Conservation (phyloP, 768 basidiomycete genomes). For the Amanita jacksonii region DNA sequence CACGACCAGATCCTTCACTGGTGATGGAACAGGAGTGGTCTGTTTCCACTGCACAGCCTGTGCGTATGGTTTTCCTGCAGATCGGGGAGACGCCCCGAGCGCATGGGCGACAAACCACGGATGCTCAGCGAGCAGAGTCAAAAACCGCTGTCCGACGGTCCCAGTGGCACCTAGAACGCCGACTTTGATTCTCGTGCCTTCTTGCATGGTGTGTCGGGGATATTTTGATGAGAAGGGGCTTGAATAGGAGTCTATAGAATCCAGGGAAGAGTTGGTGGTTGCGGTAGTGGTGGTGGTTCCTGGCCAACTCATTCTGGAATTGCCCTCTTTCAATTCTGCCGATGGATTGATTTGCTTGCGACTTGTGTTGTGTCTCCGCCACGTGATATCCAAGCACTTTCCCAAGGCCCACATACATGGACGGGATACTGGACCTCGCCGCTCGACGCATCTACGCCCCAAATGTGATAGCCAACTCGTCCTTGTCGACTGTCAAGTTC, state of each 20-base stretch:
- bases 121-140: conserved; percentile 76
- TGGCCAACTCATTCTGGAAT: not conserved
- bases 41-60: conserved; percentile 87
- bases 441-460: conserved; percentile 57
- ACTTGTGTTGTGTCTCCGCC: too few relatives aligned
- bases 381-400: too few relatives aligned
- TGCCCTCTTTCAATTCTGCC: too few relatives aligned
- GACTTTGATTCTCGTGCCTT: conserved; percentile 31
- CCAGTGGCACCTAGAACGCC: conserved; percentile 86
- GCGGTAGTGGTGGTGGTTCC: conserved; percentile 4
- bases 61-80: conserved; percentile 74
- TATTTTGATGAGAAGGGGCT: conserved; percentile 23
- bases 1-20: conserved; percentile 55
- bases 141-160: conserved; percentile 94
- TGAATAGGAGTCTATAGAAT: too few relatives aligned
- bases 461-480: conserved; percentile 56
- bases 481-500: conserved; percentile 64
- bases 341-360: too few relatives aligned
- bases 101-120: conserved; percentile 85
- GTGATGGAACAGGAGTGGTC: conserved; percentile 56
- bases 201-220: conserved; percentile 26
- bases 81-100: conserved; percentile 82
- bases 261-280: conserved; percentile 8
- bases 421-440: too few relatives aligned
- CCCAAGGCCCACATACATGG: too few relatives aligned